Base-by-base conservation (phyloP, 305 asterid genomes). In the Caryopteris hybrid region DNA sequence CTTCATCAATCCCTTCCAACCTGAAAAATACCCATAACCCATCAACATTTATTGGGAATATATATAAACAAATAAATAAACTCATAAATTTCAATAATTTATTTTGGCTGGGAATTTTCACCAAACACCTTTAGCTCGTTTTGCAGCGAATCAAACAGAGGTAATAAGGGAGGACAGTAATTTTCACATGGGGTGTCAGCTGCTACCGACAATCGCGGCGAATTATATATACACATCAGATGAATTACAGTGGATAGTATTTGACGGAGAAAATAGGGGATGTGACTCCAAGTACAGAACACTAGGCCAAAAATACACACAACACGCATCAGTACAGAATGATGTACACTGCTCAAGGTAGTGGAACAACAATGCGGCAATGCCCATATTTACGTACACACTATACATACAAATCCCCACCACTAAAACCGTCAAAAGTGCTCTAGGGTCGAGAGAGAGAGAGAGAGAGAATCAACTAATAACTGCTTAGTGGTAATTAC, bases 1-100 rank as follows among this genome's bases (percentile, higher is more conserved):
- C 82, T 67, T 83, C 83, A 65, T 86, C 87, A 77, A 71, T 67
- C 68, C 82, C 84, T 53, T 66, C 90, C 82, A 82, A 67, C 87
- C 96, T 89, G 81, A 61, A 75, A 48, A 63, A 74, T 31, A 18
- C 66, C 41, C 57, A 34, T 8, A 52, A 60, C 34, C 64, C 72
- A 65, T 51, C 73, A 57, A 70, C 57, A 74, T 74, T 65, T 55
- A 62, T 50, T 50, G 16, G 10, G 17, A 25, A 38, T 46, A 11
- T 2, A 34, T n/a, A 6, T 48, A 2, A 9, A 8, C 3, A 1
- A 3, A 29, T 9, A 38, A 8, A 54, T 10, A 59, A 16, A 11
- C 13, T 25, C 6, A 39, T 36, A 11, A 34, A 34, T 38, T 61
- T 55, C 43, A 33, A 54, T 39, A 68, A 45, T 29, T 51, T 36